Evolutionary conservation across 495 filamentous ascomycete genomes (phyloP), one percentile per base, ranked within the genome.

Genomic region (Aspergillus biplanus): DNA sequence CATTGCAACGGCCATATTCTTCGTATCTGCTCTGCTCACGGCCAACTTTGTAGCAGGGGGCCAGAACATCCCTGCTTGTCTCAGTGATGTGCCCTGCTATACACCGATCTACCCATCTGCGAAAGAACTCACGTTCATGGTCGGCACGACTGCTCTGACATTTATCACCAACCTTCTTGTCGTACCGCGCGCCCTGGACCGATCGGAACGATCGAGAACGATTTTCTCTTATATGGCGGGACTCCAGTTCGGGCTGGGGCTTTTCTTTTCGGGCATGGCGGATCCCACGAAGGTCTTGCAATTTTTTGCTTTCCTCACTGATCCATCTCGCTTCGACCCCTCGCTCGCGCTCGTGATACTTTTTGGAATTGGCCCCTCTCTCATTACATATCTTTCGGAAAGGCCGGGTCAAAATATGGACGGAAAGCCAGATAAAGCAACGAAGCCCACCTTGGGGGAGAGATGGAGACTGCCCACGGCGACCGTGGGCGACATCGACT

Each of bases 251-350:
- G 85, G 82, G 0, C 71, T 83, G 0, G 85, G 85, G 5, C 72
- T 88, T 6, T 67, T 82, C 44, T 75, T 87, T 39, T 78, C 79
- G 0, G 82, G 82, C 0, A 87, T 88, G 85, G 79, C 83, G 0
- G 72, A 82, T 49, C 75, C 85, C 2, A 64, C 71, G 2, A 88
- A 87, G 64, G 81, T 86, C 1, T 63, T 84, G 16, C 66, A 79
- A 1, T 88, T 88, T 71, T 82, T 86, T 32, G 76, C 80, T 16
- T 72, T 86, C 55, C 56, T 73, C 33, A 76, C 76, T 0, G 75
- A 81, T 34, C 58, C 70, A 0, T 70, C 73, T 42, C 73, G 70
- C 2, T 86, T 80, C 63, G 85, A 88, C 67, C 85, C 85, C 0
- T 85, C 81, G 4, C 69, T 87, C 56, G 74, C 71, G 1, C 60